Percentiles rank a stretch among this genome's conserved stretches.
Evolutionary conservation across 805 yeast species (phyloP).

Genomic region (Myxozyma lipomycoides): DNA sequence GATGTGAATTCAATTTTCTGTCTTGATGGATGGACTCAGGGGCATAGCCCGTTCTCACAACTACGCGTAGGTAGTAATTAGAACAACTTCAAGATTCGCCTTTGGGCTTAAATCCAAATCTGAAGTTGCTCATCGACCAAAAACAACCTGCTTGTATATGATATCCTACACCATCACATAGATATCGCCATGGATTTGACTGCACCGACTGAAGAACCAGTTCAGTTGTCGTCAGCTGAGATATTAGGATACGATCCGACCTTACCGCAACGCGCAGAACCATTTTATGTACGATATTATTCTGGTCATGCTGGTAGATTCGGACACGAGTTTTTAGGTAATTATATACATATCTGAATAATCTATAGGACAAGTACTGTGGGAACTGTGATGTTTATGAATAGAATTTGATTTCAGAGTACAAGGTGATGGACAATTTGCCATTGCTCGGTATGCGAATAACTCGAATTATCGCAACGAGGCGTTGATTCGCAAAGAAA

Average conservation of each 20-base stretch:
- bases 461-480: conserved; percentile 47
- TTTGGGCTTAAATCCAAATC: no score
- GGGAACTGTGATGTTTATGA: background rate
- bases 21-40: no score
- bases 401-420: conserved; percentile 39
- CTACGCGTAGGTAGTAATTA: no score
- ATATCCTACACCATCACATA: no score
- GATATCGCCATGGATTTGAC: no score
- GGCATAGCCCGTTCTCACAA: no score
- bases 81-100: no score
- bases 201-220: no score
- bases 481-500: conserved; percentile 41
- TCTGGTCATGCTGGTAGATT: conserved; percentile 44
- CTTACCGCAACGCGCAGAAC: conserved; percentile 28
- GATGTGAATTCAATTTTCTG: no score
- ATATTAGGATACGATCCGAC: conserved; percentile 10
- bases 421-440: conserved; percentile 35
- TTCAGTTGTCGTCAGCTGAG: background rate
- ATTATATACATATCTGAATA: background rate
- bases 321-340: conserved; percentile 47
- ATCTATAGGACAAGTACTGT: background rate
- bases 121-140: no score
- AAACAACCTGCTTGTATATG: no score
- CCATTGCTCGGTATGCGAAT: conserved; percentile 43
- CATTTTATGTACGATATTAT: conserved; percentile 44